phyloP scores from a whole-genome alignment of 331 rosid species.

The Spiraea crenata region DNA sequence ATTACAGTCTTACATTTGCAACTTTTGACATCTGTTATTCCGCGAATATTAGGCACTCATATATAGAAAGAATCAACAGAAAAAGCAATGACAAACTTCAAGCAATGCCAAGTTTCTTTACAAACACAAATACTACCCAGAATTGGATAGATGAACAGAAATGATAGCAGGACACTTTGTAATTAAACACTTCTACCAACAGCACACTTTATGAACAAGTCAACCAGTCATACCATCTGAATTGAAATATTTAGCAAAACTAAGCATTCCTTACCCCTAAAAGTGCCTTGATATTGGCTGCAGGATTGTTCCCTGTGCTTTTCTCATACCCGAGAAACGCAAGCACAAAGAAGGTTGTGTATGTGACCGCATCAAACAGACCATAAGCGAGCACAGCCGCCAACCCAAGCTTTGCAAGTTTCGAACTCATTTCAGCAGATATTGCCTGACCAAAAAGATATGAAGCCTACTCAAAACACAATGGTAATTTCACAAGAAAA shows the following conservation, averaged over 20 bases:
- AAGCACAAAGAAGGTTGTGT: not conserved
- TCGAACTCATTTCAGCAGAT: not conserved
- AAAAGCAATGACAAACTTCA: too few species aligned
- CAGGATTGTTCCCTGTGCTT: conserved; percentile 11
- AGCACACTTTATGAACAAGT: not conserved
- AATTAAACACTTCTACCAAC: not conserved
- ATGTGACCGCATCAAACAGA: conserved; percentile 3
- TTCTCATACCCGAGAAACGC: conserved; percentile 16
- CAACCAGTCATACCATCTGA: not conserved
- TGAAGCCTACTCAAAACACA: not conserved
- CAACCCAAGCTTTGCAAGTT: conserved; percentile 16
- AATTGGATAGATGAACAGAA: too few species aligned
- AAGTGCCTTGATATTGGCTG: conserved; percentile 7
- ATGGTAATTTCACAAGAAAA: not conserved
- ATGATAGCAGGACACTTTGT: not conserved
- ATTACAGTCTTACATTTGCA: too few species aligned
- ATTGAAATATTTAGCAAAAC: not conserved
- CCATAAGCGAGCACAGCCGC: conserved; percentile 5
- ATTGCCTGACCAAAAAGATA: not conserved
- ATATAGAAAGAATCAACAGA: too few species aligned
- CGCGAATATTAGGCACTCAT: too few species aligned
- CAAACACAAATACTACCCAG: too few species aligned
- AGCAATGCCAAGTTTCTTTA: too few species aligned
- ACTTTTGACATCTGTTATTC: too few species aligned
- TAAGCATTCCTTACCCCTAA: conserved; percentile 7